Evolutionary conservation across 2,329 filamentous ascomycete species (phyloP), one percentile per base, ranked within the genome.

Genomic region (Zarea fungicola): DNA sequence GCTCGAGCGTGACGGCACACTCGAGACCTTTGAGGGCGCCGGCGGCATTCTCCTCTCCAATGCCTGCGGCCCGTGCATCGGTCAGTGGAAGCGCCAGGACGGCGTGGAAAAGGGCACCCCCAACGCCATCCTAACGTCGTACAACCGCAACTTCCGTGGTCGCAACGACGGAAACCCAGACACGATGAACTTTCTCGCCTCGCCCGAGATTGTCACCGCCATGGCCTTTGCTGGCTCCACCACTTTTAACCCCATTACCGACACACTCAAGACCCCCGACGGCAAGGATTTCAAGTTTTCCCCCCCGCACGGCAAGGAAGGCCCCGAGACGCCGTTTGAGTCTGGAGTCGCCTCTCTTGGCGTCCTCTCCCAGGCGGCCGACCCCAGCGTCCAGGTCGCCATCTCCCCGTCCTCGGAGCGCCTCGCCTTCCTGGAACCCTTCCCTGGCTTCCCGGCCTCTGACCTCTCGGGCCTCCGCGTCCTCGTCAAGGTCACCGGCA

Each of bases 101-200:
- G 87, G 84, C 19, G 80, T 95, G 16, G 67, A 73, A 51, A 96
- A 95, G 72, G 91, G 90, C 54, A 88, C 91, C 51, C 75, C 81
- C 47, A 99, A 99, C 64, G 93, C 93, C 54, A 97, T 99, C 60
- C 81, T 99, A 62, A 92, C 90, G 9, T 96, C 91, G 1, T 99
- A 96, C 75, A 99, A 99, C 78, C 88, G 93, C 53, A 99, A 99
- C 73, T 99, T 99, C 76, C 88, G 88, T 43, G 92, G 89, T 53
- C 87, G 93, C 56, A 99, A 99, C 66, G 93, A 99, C 63, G 93
- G 93, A 54, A 99, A 99, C 74, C 84, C 88, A 19, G 84, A 86
- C 35, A 99, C 93, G 8, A 96, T 97, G 91, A 99, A 97, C 77
- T 99, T 99, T 73, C 80, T 99, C 45, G 92, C 93, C 9, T 96